phyloP scores from a whole-genome alignment of 2,329 filamentous ascomycete species.

The Epicoccum sorghinum region DNA sequence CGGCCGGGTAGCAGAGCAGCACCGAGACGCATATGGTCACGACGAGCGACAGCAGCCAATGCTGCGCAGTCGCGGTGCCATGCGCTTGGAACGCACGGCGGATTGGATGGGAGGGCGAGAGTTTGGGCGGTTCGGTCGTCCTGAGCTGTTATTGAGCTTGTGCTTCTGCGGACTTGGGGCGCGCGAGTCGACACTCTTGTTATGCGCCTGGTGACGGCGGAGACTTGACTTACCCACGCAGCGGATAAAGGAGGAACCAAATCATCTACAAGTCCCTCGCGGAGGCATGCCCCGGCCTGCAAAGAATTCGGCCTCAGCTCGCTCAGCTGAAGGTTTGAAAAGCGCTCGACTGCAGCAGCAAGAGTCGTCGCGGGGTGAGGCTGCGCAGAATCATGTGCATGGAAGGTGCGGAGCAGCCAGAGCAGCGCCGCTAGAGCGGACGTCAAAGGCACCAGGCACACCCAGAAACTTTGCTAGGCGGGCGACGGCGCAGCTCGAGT shows the following conservation, averaged over 20 bases:
- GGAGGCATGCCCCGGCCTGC: slow-evolving; percentile 32
- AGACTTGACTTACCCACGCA: slow-evolving; percentile 68
- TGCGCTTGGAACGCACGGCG: slow-evolving; percentile 70
- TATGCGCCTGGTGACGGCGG: too few species aligned
- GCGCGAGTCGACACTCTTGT: too few species aligned
- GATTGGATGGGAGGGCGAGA: slow-evolving; percentile 69
- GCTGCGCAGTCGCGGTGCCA: slow-evolving; percentile 71
- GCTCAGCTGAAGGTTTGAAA: slow-evolving; percentile 34
- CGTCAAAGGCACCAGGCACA: not conserved
- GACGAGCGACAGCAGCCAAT: slow-evolving; percentile 76
- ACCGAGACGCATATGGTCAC: slow-evolving; percentile 75
- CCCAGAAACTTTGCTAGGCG: slow-evolving; percentile 12
- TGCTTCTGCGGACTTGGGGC: slow-evolving; percentile 8
- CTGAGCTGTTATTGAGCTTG: slow-evolving; percentile 50
- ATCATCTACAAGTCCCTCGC: slow-evolving; percentile 59
- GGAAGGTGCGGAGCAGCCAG: slow-evolving; percentile 16
- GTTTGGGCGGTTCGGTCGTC: slow-evolving; percentile 74
- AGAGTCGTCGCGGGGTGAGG: slow-evolving; percentile 24
- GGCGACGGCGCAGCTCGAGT: slow-evolving; percentile 25
- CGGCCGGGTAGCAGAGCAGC: slow-evolving; percentile 73
- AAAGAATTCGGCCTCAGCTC: slow-evolving; percentile 16
- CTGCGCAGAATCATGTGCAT: slow-evolving; percentile 19
- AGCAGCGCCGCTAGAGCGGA: not conserved
- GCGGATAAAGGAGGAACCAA: slow-evolving; percentile 78
- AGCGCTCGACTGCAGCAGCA: slow-evolving; percentile 26